phyloP scores from a whole-genome alignment of 176 grass and related monocot species.

The Aegilops umbellulata region DNA sequence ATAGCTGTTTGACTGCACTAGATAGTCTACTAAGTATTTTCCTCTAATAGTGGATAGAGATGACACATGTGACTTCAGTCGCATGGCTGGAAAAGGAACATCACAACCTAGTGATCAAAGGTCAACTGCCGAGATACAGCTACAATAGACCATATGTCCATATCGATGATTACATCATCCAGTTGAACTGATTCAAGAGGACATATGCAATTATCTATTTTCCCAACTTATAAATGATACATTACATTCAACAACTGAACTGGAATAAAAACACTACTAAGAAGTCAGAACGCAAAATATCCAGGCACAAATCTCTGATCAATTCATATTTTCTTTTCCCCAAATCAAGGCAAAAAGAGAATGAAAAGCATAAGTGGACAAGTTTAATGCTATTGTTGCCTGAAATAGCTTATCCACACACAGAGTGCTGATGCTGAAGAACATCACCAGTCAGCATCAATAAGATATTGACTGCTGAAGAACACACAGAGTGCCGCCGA shows the following conservation, averaged over 20 bases:
- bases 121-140: too few relatives aligned
- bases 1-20: too few relatives aligned
- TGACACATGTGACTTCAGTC: too few relatives aligned
- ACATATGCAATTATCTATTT: background rate
- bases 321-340: background rate
- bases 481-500: too few relatives aligned
- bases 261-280: background rate
- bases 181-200: background rate
- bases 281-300: background rate
- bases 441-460: background rate
- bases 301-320: background rate
- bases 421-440: background rate
- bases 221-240: background rate
- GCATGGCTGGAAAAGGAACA: too few relatives aligned
- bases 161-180: background rate
- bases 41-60: too few relatives aligned
- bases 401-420: background rate
- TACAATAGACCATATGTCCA: background rate
- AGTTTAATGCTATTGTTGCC: background rate
- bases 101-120: too few relatives aligned
- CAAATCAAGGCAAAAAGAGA: constrained; percentile 4
- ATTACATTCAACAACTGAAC: background rate
- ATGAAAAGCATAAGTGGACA: background rate
- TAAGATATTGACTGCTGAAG: too few relatives aligned
- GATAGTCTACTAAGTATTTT: too few relatives aligned